Evolutionary conservation across 306 rosid species (phyloP), one percentile per base, ranked within the genome.

Genomic region (Nissolia schottii): DNA sequence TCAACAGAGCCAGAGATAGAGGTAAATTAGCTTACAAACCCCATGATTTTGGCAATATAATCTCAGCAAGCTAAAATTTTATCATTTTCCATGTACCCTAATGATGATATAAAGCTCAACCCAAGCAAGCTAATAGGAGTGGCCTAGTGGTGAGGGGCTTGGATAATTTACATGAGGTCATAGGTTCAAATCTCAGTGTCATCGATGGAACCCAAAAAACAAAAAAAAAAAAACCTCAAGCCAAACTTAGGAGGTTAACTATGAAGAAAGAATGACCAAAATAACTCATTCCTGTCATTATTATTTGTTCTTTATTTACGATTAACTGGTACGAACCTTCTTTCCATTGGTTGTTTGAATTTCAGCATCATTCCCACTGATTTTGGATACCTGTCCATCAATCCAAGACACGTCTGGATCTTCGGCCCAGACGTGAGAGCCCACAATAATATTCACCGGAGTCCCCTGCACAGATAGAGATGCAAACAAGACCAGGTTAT

Each of bases 391-490:
- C 67, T 71, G 84, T 69, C 97, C 99, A 84, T 89, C 96, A 19
- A 84, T 55, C 93, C 97, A 94, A 48, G 91, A 81, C 41, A 68
- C 78, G 0, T 80, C 90, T 43, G 90, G 90, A 60, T 91, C 96
- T 80, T 89, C 96, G 19, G 62, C 76, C 99, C 99, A 94, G 79
- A 94, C 97, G 76, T 91, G 93, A 79, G 97, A 91, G 72, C 96
- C 97, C 64, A 80, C 97, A 62, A 73, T 87, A 75, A 94, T 94
- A 81, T 91, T 94, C 81, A 91, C 96, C 6, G 92, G 86, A 59
- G 95, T 89, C 82, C 92, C 97, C 98, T 94, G 88, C 83, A 83
- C 3, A n/a, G n/a, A n/a, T n/a, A n/a, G n/a, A n/a, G n/a, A 83
- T 37, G 24, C 27, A 74, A 28, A 65, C 38, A 75, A 49, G 5